Conservation (phyloP, 495 filamentous ascomycete species). For the Xylaria scruposa region DNA sequence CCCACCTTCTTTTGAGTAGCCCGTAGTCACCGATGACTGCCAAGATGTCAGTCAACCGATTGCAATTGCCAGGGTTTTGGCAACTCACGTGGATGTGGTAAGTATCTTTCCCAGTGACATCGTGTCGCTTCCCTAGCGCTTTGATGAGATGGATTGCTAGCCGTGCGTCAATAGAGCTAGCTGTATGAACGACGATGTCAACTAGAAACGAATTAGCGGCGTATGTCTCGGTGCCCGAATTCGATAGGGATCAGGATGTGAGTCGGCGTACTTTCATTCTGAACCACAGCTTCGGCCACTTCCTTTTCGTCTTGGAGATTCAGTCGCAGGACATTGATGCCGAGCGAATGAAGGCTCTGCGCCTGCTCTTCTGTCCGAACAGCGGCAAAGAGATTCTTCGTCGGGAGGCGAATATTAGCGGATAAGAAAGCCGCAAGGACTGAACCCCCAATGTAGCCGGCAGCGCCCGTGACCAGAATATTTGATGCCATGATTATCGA, state of each 20-base stretch:
- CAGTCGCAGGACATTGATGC: constrained; percentile 38
- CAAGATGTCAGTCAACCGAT: constrained; percentile 27
- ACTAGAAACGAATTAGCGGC: constrained; percentile 1
- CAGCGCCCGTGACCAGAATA: constrained; percentile 43
- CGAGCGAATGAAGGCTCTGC: constrained; percentile 33
- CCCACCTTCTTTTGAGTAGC: constrained; percentile 39
- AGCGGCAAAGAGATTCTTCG: constrained; percentile 34
- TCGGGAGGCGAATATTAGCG: constrained; percentile 31
- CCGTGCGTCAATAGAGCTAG: constrained; percentile 36
- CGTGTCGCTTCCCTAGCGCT: constrained; percentile 39
- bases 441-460: constrained; percentile 45
- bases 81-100: constrained; percentile 46
- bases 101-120: constrained; percentile 33
- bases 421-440: constrained; percentile 38
- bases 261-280: constrained; percentile 36
- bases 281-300: constrained; percentile 35
- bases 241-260: not conserved
- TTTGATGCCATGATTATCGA: constrained; percentile 31
- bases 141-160: constrained; percentile 36
- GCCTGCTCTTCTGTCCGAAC: constrained; percentile 40
- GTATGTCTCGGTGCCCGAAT: not conserved
- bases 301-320: constrained; percentile 37
- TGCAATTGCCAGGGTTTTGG: not conserved
- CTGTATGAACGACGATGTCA: constrained; percentile 25
- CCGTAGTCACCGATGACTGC: constrained; percentile 40